phyloP scores from a whole-genome alignment of 768 basidiomycete species.

The Lactifluus subvellereus region DNA sequence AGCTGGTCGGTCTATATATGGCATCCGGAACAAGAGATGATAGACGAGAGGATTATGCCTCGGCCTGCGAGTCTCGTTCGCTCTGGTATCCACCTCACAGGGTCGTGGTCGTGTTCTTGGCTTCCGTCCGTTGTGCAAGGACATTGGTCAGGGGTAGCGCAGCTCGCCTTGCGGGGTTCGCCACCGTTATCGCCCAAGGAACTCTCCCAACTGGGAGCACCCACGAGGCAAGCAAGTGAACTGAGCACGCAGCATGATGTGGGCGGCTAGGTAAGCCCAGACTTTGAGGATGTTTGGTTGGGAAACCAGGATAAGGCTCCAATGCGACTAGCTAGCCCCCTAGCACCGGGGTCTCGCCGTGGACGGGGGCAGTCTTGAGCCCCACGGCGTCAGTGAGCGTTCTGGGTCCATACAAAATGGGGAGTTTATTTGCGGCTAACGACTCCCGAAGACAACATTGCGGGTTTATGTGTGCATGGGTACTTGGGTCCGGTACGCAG shows the following conservation, averaged over 20 bases:
- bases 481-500: background rate
- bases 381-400: background rate
- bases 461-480: background rate
- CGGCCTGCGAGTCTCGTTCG: background rate
- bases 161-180: background rate
- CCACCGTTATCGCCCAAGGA: background rate
- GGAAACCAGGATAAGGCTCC: background rate
- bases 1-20: slow-evolving; percentile 6
- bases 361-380: background rate
- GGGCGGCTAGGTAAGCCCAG: slow-evolving; percentile 6
- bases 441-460: background rate
- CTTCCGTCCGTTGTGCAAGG: slow-evolving; percentile 4
- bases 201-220: background rate
- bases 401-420: background rate
- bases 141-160: slow-evolving; percentile 4
- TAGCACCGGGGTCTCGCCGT: background rate
- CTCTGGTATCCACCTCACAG: background rate
- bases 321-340: background rate
- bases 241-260: background rate
- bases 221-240: background rate
- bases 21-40: slow-evolving; percentile 7
- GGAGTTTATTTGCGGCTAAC: background rate
- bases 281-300: background rate
- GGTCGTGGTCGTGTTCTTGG: background rate
- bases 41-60: slow-evolving; percentile 1